phyloP scores from a whole-genome alignment of 208 protist species.

The Trypanosoma mega region DNA sequence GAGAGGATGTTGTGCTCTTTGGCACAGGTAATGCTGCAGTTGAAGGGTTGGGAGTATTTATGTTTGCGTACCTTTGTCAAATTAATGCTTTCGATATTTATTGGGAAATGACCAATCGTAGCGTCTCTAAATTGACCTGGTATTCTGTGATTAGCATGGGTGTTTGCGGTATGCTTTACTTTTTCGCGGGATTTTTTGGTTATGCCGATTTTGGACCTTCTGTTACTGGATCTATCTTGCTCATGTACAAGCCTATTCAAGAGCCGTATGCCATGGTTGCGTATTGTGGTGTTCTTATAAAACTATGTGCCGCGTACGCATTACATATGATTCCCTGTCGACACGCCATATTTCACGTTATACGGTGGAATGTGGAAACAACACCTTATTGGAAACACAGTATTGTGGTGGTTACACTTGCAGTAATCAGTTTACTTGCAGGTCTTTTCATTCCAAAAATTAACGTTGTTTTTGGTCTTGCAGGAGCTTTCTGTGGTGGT shows the following conservation, averaged over 20 bases:
- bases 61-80: conserved; percentile 43
- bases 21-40: conserved; percentile 20
- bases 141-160: conserved; percentile 27
- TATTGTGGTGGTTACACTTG: conserved; percentile 46
- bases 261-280: conserved; percentile 44
- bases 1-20: conserved; percentile 12
- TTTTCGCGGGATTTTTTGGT: conserved; percentile 73
- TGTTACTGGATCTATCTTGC: conserved; percentile 34
- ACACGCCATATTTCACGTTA: conserved; percentile 57
- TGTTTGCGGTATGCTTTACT: conserved; percentile 71
- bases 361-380: conserved; percentile 44
- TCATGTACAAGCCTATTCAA: conserved; percentile 50
- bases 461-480: conserved; percentile 75
- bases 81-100: conserved; percentile 38
- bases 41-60: conserved; percentile 29
- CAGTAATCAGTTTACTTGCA: conserved; percentile 59
- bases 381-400: conserved; percentile 62
- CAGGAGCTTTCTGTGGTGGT: conserved; percentile 73
- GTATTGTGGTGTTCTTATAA: conserved; percentile 57
- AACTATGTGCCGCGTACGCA: conserved; percentile 60
- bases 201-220: conserved; percentile 73
- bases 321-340: conserved; percentile 63
- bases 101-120: conserved; percentile 24
- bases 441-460: conserved; percentile 73
- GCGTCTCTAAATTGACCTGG: conserved; percentile 32